Base-by-base conservation (phyloP, 176 grass and related monocot genomes). In the Puccinellia tenuiflora region DNA sequence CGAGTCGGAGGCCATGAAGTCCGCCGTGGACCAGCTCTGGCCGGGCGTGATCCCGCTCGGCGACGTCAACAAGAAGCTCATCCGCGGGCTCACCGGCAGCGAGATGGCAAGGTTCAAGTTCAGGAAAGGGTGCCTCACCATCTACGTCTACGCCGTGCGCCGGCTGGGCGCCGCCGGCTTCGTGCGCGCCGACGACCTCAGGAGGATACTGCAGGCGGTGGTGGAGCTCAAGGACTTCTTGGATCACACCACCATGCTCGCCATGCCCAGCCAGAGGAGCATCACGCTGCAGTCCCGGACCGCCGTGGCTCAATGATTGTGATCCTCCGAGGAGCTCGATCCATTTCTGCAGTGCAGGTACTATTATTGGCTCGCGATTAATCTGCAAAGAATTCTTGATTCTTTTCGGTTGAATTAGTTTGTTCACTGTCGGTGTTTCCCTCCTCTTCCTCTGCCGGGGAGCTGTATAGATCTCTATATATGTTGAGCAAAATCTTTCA, bases 41-140 rank as follows among this genome's bases (percentile, higher is more conserved):
- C 92, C 96, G 30, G 86, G 80, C 75, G 74, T 98, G 86, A 88
- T 90, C 70, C 87, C 96, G 20, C 92, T 98, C 48, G 96, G 96
- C 11, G 96, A 98, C 72, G 91, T 98, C 38, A 98, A 98, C 88
- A 95, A 87, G 86, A 95, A 88, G 84, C 90, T 98, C 87, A 98
- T 98, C 71, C 88, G 92, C 6, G 96, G 92, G 1, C 91, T 98
- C 80, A 75, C 90, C 0, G 96, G 96, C 22, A 88, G 91, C 83
- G 96, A 98, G 76, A 98, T 98, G 96, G 91, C 96, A 2, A 79
- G 96, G 38, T 98, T 98, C 83, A 98, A 98, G 92, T 98, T 98
- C 76, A 51, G 96, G 38, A 98, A 98, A 64, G 96, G 96, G 50
- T 98, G 92, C 91, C 68, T 98, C 66, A 98, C 96, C 55, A 89